These are phyloP conservation scores for Codiaeum variegatum DNA, from an alignment of 441 rosid genomes.

Conservation along the genomic window DNA sequence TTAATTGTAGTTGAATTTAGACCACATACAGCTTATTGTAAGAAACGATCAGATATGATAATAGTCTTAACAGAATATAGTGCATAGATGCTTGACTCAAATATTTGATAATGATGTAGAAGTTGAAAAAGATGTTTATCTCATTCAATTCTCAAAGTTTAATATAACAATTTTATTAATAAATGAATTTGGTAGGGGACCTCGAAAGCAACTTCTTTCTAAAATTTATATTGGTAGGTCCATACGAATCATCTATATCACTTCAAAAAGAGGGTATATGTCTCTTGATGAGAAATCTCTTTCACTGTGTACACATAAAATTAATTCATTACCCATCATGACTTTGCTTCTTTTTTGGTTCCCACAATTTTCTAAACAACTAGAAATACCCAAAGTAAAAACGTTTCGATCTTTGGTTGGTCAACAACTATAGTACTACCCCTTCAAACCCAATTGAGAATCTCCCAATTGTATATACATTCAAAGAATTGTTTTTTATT, in stretches of 20 bases:
- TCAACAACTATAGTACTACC: constrained; percentile 26
- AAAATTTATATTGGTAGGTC: constrained; percentile 40
- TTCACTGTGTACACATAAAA: background rate
- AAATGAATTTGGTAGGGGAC: constrained; percentile 16
- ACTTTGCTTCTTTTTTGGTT: background rate
- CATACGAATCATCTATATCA: constrained; percentile 43
- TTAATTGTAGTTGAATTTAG: background rate
- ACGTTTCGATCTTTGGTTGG: constrained; percentile 45
- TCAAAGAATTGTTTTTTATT: too few species aligned
- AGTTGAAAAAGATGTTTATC: constrained; percentile 21
- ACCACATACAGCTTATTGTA: background rate
- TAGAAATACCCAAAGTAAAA: background rate
- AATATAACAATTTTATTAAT: background rate
- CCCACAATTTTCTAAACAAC: background rate
- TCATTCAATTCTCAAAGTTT: background rate
- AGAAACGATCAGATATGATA: background rate
- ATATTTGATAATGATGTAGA: constrained; percentile 12
- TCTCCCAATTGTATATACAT: background rate
- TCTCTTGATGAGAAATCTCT: constrained; percentile 4
- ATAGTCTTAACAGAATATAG: background rate
- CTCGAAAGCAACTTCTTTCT: constrained; percentile 32
- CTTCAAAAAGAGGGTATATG: constrained; percentile 23
- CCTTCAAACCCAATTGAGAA: constrained; percentile 21
- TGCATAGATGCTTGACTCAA: background rate
- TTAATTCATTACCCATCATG: background rate